phyloP scores from a whole-genome alignment of 371 early-diverging fungal genomes.

The Lichtheimia hyalospora region DNA sequence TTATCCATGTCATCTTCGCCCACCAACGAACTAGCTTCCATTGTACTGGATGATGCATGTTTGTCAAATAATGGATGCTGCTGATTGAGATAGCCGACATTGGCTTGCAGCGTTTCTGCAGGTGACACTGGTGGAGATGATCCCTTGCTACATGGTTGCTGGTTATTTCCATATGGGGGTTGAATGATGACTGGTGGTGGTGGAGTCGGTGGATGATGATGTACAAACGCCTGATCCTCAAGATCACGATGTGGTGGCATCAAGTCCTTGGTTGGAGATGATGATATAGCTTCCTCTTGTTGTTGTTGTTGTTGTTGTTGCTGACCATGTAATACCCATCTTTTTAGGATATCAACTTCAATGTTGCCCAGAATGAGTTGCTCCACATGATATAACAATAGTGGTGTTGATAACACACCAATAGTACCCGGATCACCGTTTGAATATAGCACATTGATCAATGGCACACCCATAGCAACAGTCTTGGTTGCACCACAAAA shows the following conservation, averaged over 20 bases:
- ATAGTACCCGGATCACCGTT: conserved; percentile 48
- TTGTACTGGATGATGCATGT: not conserved
- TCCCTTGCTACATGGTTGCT: not conserved
- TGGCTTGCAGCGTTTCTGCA: not conserved
- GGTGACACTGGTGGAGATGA: not conserved
- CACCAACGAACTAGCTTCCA: too few relatives aligned
- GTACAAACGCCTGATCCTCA: not conserved
- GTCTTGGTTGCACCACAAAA: conserved; percentile 77
- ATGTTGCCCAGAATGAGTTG: conserved; percentile 68
- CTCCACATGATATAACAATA: conserved; percentile 73
- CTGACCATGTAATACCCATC: conserved; percentile 49
- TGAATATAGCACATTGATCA: conserved; percentile 73
- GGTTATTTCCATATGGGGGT: too few relatives aligned
- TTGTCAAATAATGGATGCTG: not conserved
- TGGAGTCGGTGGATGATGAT: not conserved
- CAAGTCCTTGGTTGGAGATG: too few relatives aligned
- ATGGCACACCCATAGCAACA: conserved; percentile 75
- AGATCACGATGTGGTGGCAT: not conserved
- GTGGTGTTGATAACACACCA: conserved; percentile 66
- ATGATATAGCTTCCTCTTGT: conserved; percentile 9
- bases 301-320: not conserved
- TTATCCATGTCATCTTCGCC: too few relatives aligned
- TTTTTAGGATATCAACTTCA: conserved; percentile 50
- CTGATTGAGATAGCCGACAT: too few relatives aligned
- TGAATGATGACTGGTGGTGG: not conserved